These are phyloP conservation scores for Rhizoclosmatium sp. DNA, from an alignment of 192 early-diverging fungal species.

Conservation along the genomic window DNA sequence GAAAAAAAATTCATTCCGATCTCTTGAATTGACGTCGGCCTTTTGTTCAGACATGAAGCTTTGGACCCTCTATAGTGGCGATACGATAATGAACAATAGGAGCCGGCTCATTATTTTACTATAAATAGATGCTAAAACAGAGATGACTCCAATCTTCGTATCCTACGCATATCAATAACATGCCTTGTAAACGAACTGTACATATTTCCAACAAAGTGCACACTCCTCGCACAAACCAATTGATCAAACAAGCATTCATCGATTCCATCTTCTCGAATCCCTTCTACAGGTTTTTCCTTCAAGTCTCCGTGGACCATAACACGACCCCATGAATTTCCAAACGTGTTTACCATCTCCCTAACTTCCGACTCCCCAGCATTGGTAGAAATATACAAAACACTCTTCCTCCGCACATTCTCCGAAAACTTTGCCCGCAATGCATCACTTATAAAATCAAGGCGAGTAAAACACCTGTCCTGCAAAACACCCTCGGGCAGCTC, in stretches of 20 bases:
- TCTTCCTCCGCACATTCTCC: not conserved
- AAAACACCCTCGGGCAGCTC: slow-evolving; percentile 15
- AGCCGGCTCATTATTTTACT: no score
- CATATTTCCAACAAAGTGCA: slow-evolving; percentile 40
- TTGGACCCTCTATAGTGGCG: no score
- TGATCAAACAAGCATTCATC: slow-evolving; percentile 34
- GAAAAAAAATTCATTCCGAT: no score
- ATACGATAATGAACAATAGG: no score
- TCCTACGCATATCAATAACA: slow-evolving; percentile 27
- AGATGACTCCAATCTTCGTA: no score
- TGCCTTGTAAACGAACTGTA: slow-evolving; percentile 38
- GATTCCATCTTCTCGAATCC: slow-evolving; percentile 16
- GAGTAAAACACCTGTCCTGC: slow-evolving; percentile 3
- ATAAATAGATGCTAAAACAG: no score
- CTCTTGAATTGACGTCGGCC: no score
- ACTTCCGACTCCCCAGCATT: slow-evolving; percentile 22
- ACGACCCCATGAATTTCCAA: slow-evolving; percentile 7
- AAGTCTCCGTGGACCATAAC: slow-evolving; percentile 34
- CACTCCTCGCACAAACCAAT: slow-evolving; percentile 7
- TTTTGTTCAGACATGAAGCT: no score
- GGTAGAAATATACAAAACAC: slow-evolving; percentile 15
- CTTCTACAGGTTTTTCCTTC: not conserved
- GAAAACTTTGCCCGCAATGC: not conserved
- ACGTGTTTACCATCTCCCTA: not conserved
- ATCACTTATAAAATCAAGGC: not conserved